Evolutionary conservation across 805 yeast genomes (phyloP).

Genomic region (Suhomyces prunicola): DNA sequence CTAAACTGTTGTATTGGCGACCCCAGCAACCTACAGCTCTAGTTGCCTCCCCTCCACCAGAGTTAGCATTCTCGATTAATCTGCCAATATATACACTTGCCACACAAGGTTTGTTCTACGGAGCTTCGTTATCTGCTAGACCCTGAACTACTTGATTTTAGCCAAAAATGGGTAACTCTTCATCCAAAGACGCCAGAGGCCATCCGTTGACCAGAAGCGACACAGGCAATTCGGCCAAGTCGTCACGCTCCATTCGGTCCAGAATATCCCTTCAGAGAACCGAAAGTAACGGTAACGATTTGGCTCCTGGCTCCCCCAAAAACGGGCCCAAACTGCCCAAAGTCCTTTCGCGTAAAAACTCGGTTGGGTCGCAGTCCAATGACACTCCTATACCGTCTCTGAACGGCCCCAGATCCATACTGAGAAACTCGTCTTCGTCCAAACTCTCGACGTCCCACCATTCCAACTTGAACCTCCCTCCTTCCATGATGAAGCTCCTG

Average conservation of each 20-base stretch:
- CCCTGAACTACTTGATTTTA: neutral
- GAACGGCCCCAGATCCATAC: conserved; percentile 3
- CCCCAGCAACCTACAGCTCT: neutral
- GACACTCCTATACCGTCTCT: conserved; percentile 8
- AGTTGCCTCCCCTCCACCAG: neutral
- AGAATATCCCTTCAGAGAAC: conserved; percentile 23
- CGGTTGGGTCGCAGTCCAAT: conserved; percentile 19
- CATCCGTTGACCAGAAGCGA: conserved; percentile 54
- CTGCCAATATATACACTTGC: neutral
- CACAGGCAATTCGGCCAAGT: conserved; percentile 49
- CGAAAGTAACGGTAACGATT: conserved; percentile 13
- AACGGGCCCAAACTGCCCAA: conserved; percentile 27
- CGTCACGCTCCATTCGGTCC: conserved; percentile 46
- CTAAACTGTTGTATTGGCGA: neutral
- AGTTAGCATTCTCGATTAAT: neutral
- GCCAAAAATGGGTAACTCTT: conserved; percentile 47
- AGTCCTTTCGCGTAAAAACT: conserved; percentile 29
- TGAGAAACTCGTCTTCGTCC: conserved; percentile 6
- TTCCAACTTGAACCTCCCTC: conserved; percentile 44
- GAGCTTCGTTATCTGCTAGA: neutral
- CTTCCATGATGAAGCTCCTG: conserved; percentile 65
- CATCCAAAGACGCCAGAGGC: conserved; percentile 38
- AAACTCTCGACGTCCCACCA: conserved; percentile 11
- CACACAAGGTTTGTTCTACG: neutral
- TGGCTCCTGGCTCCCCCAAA: conserved; percentile 17